phyloP scores from a whole-genome alignment of 2,329 filamentous ascomycete species.

The Nothomitra cinnamomea region DNA sequence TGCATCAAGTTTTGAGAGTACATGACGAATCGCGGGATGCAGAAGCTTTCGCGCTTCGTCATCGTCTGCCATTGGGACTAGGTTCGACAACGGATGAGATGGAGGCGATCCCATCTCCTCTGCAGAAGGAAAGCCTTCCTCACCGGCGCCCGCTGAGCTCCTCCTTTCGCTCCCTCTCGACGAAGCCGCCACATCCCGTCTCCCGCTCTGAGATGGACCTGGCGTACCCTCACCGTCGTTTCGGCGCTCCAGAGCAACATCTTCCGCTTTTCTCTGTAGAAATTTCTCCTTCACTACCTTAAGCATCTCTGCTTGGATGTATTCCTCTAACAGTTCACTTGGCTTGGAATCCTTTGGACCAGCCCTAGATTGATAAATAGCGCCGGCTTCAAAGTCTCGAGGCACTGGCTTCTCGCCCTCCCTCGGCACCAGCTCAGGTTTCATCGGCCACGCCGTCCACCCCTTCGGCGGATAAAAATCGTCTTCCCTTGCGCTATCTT shows the following conservation, averaged over 20 bases:
- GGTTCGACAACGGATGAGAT: constrained; percentile 19
- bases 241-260: constrained; percentile 4
- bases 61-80: constrained; percentile 52
- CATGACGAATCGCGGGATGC: constrained; percentile 49
- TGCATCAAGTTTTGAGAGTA: constrained; percentile 51
- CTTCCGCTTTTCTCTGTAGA: constrained; percentile 22
- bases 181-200: background rate
- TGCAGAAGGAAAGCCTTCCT: background rate
- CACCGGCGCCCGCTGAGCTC: background rate
- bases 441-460: constrained; percentile 82
- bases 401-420: constrained; percentile 32
- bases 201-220: background rate
- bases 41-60: constrained; percentile 47
- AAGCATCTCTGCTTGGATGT: constrained; percentile 48
- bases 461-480: constrained; percentile 29
- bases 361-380: constrained; percentile 35
- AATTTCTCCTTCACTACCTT: constrained; percentile 52
- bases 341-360: constrained; percentile 30
- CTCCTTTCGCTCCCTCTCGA: background rate
- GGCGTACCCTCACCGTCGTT: background rate
- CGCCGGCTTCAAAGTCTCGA: constrained; percentile 11
- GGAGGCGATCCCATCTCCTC: constrained; percentile 6
- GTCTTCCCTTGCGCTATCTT: constrained; percentile 9
- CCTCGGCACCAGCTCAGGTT: constrained; percentile 41
- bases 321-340: constrained; percentile 50